phyloP scores from a whole-genome alignment of 73 alveolate genomes.

The Paramecium primaurelia region DNA sequence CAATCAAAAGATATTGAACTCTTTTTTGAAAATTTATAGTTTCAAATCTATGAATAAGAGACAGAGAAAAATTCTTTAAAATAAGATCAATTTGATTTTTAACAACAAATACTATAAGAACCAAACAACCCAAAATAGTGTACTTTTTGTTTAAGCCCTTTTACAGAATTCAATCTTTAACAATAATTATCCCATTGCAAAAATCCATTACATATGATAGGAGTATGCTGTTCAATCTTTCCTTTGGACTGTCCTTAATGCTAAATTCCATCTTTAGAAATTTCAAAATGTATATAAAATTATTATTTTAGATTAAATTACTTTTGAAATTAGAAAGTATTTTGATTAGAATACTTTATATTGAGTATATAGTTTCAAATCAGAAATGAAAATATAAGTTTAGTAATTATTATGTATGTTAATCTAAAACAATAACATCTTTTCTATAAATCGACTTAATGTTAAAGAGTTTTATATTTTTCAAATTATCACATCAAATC shows the following conservation, averaged over 20 bases:
- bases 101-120: not conserved
- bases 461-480: not conserved
- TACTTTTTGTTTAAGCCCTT: not conserved
- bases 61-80: not conserved
- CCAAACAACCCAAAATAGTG: not conserved
- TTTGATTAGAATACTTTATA: not conserved
- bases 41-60: not conserved
- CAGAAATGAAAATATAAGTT: not conserved
- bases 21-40: not conserved
- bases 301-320: not conserved
- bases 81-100: not conserved
- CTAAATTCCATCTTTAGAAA: not conserved
- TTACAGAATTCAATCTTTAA: not conserved
- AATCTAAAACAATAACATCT: not conserved
- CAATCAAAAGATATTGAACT: not conserved
- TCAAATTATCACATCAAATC: not conserved
- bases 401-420: not conserved
- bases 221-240: not conserved
- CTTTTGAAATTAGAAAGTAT: not conserved
- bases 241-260: not conserved
- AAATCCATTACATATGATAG: not conserved
- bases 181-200: not conserved
- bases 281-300: not conserved
- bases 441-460: not conserved
- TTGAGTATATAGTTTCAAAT: not conserved